phyloP scores from a whole-genome alignment of 495 filamentous ascomycete species.

The Podospora pseudopauciseta region DNA sequence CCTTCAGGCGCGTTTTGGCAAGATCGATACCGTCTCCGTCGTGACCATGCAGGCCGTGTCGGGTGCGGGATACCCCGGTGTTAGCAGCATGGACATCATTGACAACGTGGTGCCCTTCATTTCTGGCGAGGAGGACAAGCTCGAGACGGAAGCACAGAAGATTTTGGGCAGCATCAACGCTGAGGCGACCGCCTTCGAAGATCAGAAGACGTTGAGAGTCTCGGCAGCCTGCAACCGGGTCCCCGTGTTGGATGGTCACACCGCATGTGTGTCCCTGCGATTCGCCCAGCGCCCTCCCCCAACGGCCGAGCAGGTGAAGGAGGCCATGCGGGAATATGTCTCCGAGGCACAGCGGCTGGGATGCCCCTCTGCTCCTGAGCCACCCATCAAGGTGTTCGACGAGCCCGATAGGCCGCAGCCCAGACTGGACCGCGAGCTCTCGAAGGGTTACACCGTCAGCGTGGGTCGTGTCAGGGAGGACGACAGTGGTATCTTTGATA shows the following conservation, averaged over 20 bases:
- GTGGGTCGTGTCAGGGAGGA: constrained; percentile 75
- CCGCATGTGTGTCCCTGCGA: constrained; percentile 72
- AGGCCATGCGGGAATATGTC: constrained; percentile 67
- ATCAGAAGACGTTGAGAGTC: constrained; percentile 60
- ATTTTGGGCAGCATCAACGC: constrained; percentile 68
- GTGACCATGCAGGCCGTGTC: constrained; percentile 88
- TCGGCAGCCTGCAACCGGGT: constrained; percentile 82
- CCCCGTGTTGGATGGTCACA: constrained; percentile 79
- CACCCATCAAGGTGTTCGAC: constrained; percentile 73
- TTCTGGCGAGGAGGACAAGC: constrained; percentile 84
- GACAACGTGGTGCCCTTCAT: constrained; percentile 88
- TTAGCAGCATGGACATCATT: constrained; percentile 66
- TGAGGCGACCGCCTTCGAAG: constrained; percentile 61
- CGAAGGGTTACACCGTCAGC: constrained; percentile 73
- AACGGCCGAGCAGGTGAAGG: constrained; percentile 61
- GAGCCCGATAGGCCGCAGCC: constrained; percentile 80
- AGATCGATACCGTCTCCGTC: constrained; percentile 69
- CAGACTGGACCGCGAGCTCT: constrained; percentile 72
- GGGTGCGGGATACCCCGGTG: constrained; percentile 84
- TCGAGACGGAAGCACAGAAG: constrained; percentile 81
- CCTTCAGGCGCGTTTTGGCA: constrained; percentile 70
- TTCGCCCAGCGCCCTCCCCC: constrained; percentile 58
- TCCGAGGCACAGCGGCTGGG: constrained; percentile 71
- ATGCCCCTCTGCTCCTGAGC: constrained; percentile 70
- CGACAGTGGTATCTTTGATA: constrained; percentile 71